Conservation (phyloP, 805 yeast genomes). For the Cyberlindnera bimundalis region DNA sequence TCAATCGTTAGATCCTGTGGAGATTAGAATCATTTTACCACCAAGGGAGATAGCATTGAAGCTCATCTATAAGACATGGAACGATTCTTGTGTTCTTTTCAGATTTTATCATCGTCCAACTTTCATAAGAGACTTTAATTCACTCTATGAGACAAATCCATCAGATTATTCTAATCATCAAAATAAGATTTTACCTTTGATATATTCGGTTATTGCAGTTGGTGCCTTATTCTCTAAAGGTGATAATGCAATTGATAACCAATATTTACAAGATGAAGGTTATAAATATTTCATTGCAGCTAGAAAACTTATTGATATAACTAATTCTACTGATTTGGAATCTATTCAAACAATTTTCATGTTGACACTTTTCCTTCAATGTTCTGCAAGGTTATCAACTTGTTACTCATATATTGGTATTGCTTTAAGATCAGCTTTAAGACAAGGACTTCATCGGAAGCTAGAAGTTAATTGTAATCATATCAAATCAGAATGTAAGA, state of each 20-base stretch:
- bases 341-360: constrained; percentile 84
- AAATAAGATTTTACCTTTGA: constrained; percentile 74
- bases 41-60: constrained; percentile 70
- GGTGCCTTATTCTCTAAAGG: constrained; percentile 68
- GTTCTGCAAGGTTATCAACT: constrained; percentile 84
- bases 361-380: constrained; percentile 83
- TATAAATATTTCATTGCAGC: constrained; percentile 84
- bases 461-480: constrained; percentile 46
- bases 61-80: constrained; percentile 78
- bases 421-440: constrained; percentile 77
- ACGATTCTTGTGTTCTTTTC: constrained; percentile 78
- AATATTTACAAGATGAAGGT: constrained; percentile 56
- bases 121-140: constrained; percentile 68
- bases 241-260: constrained; percentile 30
- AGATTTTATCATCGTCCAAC: constrained; percentile 87
- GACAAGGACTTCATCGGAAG: constrained; percentile 81
- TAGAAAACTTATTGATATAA: constrained; percentile 76
- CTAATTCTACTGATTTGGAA: constrained; percentile 77
- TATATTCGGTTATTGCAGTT: constrained; percentile 82
- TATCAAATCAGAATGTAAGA: constrained; percentile 80
- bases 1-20: constrained; percentile 27
- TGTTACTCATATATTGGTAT: constrained; percentile 91
- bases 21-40: constrained; percentile 64
- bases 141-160: constrained; percentile 75
- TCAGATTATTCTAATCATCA: constrained; percentile 72